Evolutionary conservation across 768 basidiomycete genomes (phyloP).

Genomic region (Boletus rubescentipes): DNA sequence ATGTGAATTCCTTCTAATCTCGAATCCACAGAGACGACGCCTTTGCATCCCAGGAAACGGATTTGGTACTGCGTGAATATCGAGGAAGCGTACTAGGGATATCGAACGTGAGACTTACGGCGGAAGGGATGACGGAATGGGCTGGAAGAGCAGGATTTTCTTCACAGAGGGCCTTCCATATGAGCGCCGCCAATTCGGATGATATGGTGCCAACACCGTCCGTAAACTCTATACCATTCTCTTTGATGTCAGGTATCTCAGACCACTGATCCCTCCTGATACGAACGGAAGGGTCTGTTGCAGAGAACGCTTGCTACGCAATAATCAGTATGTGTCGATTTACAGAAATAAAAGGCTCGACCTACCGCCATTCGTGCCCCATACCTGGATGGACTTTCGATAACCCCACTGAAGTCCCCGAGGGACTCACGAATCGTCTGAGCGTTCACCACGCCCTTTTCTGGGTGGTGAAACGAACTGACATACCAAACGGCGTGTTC

Average conservation of each 20-base stretch:
- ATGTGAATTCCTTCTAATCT: conserved; percentile 55
- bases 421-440: conserved; percentile 58
- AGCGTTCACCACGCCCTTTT: conserved; percentile 48
- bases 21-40: conserved; percentile 70
- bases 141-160: conserved; percentile 37
- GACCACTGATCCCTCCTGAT: conserved; percentile 62
- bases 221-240: conserved; percentile 51
- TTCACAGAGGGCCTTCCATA: conserved; percentile 57
- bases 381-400: conserved; percentile 68
- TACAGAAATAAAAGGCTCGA: not conserved
- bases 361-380: conserved; percentile 72
- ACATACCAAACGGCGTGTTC: conserved; percentile 86
- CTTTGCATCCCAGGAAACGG: conserved; percentile 82
- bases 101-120: conserved; percentile 43
- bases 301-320: conserved; percentile 69
- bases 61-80: conserved; percentile 62
- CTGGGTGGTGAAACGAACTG: conserved; percentile 52
- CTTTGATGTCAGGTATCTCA: conserved; percentile 55
- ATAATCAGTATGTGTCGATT: conserved; percentile 7
- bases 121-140: conserved; percentile 50
- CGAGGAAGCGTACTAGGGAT: not conserved
- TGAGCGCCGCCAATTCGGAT: conserved; percentile 49
- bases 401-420: conserved; percentile 65
- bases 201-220: conserved; percentile 86
- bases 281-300: conserved; percentile 72